Conservation (phyloP, 1,139 yeast genomes). For the Candida gigantensis region DNA sequence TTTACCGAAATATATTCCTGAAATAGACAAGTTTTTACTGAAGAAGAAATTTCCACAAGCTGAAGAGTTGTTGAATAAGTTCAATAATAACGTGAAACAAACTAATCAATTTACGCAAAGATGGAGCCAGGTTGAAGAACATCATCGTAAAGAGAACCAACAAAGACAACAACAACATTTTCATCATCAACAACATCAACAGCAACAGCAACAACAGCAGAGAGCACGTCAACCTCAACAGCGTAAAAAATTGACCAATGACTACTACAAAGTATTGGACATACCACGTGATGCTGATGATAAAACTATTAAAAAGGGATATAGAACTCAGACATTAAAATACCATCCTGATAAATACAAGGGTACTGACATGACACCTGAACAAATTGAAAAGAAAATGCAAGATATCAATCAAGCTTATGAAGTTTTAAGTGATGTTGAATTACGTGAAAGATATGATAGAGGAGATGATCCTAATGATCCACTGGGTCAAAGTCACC, state of each 20-base stretch:
- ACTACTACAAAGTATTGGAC: slow-evolving; percentile 80
- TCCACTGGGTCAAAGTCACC: slow-evolving; percentile 23
- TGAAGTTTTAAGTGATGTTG: slow-evolving; percentile 74
- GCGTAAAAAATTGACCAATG: slow-evolving; percentile 52
- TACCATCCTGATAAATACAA: slow-evolving; percentile 91
- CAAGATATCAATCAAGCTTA: slow-evolving; percentile 93
- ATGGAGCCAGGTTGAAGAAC: slow-evolving; percentile 25
- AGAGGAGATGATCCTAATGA: slow-evolving; percentile 64
- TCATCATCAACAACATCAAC: slow-evolving; percentile 46
- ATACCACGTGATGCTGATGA: slow-evolving; percentile 68
- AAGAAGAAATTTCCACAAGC: slow-evolving; percentile 49
- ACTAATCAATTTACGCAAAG: slow-evolving; percentile 42
- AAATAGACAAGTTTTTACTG: slow-evolving; percentile 43
- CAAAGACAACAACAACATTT: slow-evolving; percentile 46
- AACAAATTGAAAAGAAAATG: slow-evolving; percentile 79
- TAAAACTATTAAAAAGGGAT: slow-evolving; percentile 76
- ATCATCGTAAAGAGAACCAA: slow-evolving; percentile 15
- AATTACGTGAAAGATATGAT: slow-evolving; percentile 67
- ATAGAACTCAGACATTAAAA: slow-evolving; percentile 73
- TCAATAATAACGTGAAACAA: slow-evolving; percentile 35
- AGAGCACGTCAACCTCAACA: slow-evolving; percentile 45
- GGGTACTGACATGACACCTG: slow-evolving; percentile 63
- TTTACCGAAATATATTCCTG: slow-evolving; percentile 47
- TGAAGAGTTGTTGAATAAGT: slow-evolving; percentile 28
- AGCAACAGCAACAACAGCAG: slow-evolving; percentile 46